Base-by-base conservation (phyloP, 2,329 filamentous ascomycete genomes). In the Neonectria punicea region DNA sequence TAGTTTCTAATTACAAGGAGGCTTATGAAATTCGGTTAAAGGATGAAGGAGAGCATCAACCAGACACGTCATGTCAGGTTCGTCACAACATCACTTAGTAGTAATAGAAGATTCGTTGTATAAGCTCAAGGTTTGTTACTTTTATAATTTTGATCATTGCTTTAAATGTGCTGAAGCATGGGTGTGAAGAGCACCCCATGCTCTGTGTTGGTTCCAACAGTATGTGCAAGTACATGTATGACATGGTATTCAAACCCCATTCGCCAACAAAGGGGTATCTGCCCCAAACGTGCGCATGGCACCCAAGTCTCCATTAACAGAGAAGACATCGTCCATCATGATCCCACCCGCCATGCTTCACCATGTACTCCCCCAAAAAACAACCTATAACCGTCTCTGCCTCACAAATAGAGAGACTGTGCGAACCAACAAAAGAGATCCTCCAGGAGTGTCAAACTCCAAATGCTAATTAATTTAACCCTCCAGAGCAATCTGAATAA, bases 401-500 rank as follows among this genome's bases (percentile, higher is more conserved):
- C 53, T 70, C 54, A 20, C 36, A 58, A 54, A 28, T 51, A 16
- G 53, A 70, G 49, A 56, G 55, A 66, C 25, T 56, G 53, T 53
- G 61, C 46, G 66, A 50, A 56, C 49, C 22, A 54, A 74, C 67
- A 74, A 73, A 75, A 57, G 67, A 70, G 55, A 74, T 63, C 59
- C 54, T 67, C 61, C 59, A 61, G 47, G 43, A 58, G 46, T 57
- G 58, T 67, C 54, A 53, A 61, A 47, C 61, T 63, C 54, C 43
- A 49, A 22, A 39, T 34, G 22, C 39, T 51, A 47, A 62, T 70
- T 63, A 78, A 28, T 67, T 70, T 63, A 78, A 28, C 68, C 50
- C 8, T 57, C 73, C 55, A 81, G 69, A 53, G 72, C 74, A 71
- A 82, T 79, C 65, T 77, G 76, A 63, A 83, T 82, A 53, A 80